Evolutionary conservation across 257 asterid species (phyloP).

Genomic region (Apocynum venetum): DNA sequence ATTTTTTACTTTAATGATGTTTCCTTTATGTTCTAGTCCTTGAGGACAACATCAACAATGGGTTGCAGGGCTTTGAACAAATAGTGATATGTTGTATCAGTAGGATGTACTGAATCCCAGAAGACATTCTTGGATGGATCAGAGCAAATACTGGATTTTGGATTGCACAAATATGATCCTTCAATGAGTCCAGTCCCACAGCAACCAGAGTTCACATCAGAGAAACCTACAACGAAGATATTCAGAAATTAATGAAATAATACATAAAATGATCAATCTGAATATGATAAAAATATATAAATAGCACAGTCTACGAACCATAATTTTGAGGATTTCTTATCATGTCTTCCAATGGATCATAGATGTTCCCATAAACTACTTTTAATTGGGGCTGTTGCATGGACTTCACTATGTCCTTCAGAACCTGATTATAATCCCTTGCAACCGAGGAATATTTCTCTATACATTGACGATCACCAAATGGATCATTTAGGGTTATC

Average conservation of each 20-base stretch:
- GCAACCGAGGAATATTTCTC: constrained; percentile 37
- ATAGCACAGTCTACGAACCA: constrained; percentile 34
- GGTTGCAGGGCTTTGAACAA: constrained; percentile 34
- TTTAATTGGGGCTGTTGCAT: constrained; percentile 11
- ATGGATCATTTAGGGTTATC: constrained; percentile 33
- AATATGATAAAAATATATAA: not conserved
- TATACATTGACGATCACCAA: constrained; percentile 45
- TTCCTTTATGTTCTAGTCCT: not conserved
- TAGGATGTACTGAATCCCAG: constrained; percentile 70
- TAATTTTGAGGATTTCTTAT: constrained; percentile 35
- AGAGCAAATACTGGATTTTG: constrained; percentile 30
- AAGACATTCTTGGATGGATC: constrained; percentile 50
- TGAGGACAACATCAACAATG: constrained; percentile 17
- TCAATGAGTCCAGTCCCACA: constrained; percentile 66
- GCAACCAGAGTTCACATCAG: constrained; percentile 44
- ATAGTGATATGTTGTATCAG: constrained; percentile 41
- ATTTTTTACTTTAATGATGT: not conserved
- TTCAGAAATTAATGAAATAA: not conserved
- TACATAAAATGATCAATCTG: not conserved
- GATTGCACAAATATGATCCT: constrained; percentile 41
- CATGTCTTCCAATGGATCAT: constrained; percentile 43
- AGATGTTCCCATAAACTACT: constrained; percentile 39
- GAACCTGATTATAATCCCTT: constrained; percentile 47
- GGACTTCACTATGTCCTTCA: constrained; percentile 29
- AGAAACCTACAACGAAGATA: constrained; percentile 35